phyloP scores from a whole-genome alignment of 352 stramenopile genomes.

The Phytopythium chamaehyphon region DNA sequence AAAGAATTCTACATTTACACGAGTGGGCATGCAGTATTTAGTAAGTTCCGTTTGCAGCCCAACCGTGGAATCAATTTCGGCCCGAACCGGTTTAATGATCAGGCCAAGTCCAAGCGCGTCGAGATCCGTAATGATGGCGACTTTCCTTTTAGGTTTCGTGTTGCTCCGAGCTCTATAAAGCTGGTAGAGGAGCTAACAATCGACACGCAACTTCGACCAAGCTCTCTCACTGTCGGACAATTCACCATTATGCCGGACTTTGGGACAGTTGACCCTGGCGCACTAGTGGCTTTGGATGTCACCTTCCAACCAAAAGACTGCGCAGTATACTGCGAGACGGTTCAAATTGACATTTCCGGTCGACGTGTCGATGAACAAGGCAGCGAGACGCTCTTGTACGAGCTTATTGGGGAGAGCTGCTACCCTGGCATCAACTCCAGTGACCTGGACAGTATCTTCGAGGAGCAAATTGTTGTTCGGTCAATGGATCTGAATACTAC shows the following conservation, averaged over 20 bases:
- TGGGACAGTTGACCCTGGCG: slow-evolving; percentile 83
- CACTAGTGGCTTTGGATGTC: slow-evolving; percentile 65
- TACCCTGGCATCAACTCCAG: slow-evolving; percentile 88
- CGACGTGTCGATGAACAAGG: slow-evolving; percentile 43
- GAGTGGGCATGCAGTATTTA: slow-evolving; percentile 76
- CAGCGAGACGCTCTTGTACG: slow-evolving; percentile 62
- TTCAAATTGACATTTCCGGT: slow-evolving; percentile 77
- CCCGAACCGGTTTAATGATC: slow-evolving; percentile 87
- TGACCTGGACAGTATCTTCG: slow-evolving; percentile 92
- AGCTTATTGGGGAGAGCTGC: slow-evolving; percentile 91
- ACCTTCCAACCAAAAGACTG: slow-evolving; percentile 79
- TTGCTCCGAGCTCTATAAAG: slow-evolving; percentile 18
- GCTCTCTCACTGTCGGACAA: slow-evolving; percentile 53
- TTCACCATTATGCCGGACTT: slow-evolving; percentile 78
- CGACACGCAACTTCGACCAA: slow-evolving; percentile 31
- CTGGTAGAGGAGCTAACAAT: slow-evolving; percentile 21
- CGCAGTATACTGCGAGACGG: slow-evolving; percentile 60
- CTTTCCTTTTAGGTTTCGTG: slow-evolving; percentile 90
- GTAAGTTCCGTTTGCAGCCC: slow-evolving; percentile 84
- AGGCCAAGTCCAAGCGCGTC: slow-evolving; percentile 62
- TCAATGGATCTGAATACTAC: slow-evolving; percentile 47
- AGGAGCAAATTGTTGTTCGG: slow-evolving; percentile 92
- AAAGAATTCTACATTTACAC: slow-evolving; percentile 87
- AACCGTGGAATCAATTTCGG: slow-evolving; percentile 92
- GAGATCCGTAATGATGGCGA: slow-evolving; percentile 93